Evolutionary conservation across 164 flowering plant species (phyloP).

Genomic region (Vitis amurensis): DNA sequence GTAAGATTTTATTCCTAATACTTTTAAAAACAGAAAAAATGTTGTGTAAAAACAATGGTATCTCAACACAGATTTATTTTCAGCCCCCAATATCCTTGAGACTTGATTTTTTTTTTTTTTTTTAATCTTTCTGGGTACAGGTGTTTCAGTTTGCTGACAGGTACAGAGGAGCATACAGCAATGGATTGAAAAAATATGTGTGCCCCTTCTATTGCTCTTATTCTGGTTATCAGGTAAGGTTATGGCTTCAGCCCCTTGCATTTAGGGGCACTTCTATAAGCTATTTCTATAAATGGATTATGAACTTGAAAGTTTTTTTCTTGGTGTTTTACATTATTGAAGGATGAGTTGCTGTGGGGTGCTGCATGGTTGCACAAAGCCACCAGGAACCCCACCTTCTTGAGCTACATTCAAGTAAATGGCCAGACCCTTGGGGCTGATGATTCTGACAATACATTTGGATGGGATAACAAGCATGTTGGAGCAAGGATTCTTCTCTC

Average conservation of each 20-base stretch:
- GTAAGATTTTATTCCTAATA: constrained; percentile 26
- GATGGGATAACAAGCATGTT: constrained; percentile 97
- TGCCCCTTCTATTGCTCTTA: constrained; percentile 92
- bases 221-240: constrained; percentile 79
- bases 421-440: constrained; percentile 84
- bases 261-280: neutral
- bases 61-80: neutral
- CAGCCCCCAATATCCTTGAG: neutral
- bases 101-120: neutral
- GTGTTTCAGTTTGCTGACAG: constrained; percentile 84
- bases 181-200: constrained; percentile 49
- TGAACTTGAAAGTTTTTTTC: neutral
- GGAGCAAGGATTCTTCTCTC: constrained; percentile 90
- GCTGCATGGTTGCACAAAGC: constrained; percentile 96
- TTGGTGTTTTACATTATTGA: neutral
- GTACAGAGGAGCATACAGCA: constrained; percentile 87
- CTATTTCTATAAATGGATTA: neutral
- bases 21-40: neutral
- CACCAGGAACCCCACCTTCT: constrained; percentile 63
- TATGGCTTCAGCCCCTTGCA: neutral
- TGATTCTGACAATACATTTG: constrained; percentile 73
- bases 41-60: too few species aligned
- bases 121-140: constrained; percentile 18
- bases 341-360: constrained; percentile 97
- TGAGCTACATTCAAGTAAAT: constrained; percentile 74